Evolutionary conservation across 495 filamentous ascomycete species (phyloP).

Genomic region (Xylaria telfairii): DNA sequence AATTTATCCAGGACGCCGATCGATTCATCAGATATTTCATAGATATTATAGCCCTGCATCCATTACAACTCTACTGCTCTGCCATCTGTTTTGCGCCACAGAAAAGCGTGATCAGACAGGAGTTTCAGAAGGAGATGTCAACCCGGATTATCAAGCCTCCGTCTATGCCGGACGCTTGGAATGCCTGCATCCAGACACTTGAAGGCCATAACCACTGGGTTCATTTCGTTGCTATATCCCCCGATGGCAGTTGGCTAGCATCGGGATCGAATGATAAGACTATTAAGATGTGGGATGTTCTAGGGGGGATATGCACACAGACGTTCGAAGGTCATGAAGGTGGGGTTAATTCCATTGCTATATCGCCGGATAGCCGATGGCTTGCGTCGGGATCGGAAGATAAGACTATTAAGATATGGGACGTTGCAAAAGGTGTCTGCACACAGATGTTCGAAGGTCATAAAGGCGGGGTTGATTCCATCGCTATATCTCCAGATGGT

Average conservation of each 20-base stretch:
- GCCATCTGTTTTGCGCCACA: neutral
- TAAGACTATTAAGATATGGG: conserved; percentile 46
- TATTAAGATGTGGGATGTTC: conserved; percentile 22
- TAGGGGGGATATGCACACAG: conserved; percentile 2
- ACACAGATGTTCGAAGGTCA: neutral
- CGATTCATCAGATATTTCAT: neutral
- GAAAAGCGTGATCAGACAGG: neutral
- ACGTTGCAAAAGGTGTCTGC: conserved; percentile 26
- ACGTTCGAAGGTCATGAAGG: conserved; percentile 8
- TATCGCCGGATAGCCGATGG: conserved; percentile 12
- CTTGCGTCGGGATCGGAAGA: conserved; percentile 44
- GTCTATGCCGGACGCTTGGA: neutral
- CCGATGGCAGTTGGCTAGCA: conserved; percentile 6
- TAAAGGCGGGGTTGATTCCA: too few relatives aligned
- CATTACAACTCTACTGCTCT: conserved; percentile 2
- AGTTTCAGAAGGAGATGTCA: conserved; percentile 5
- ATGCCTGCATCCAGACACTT: conserved; percentile 27
- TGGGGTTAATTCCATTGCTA: neutral
- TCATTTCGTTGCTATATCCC: conserved; percentile 23
- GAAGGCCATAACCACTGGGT: conserved; percentile 23
- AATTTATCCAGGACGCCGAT: neutral
- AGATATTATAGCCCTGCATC: neutral
- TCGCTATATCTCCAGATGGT: conserved; percentile 23
- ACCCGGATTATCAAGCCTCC: neutral
- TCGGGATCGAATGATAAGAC: neutral